These are phyloP conservation scores for Cercospora sesami DNA, from an alignment of 2,329 filamentous ascomycete genomes.

Conservation along the genomic window DNA sequence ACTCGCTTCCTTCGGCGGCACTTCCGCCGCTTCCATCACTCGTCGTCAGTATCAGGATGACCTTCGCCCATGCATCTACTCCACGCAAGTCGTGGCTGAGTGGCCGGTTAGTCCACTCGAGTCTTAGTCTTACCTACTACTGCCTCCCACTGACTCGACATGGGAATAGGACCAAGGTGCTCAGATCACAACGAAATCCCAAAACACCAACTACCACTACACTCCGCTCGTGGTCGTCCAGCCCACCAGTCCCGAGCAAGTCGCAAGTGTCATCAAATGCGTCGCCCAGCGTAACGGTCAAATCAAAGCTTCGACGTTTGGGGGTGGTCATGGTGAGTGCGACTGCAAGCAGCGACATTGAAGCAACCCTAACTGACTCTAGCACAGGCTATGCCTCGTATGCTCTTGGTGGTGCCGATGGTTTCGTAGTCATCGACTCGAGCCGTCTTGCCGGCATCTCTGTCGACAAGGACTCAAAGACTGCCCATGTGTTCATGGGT, in stretches of 20 bases:
- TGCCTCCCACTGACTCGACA: not conserved
- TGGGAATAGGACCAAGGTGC: constrained; percentile 1
- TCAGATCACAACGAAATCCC: constrained; percentile 14
- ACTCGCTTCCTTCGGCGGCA: not conserved
- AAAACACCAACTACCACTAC: constrained; percentile 27
- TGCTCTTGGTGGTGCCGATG: constrained; percentile 24
- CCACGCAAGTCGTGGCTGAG: not conserved
- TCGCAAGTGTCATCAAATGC: constrained; percentile 17
- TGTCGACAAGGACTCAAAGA: constrained; percentile 13
- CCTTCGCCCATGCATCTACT: not conserved
- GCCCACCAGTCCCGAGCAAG: constrained; percentile 19
- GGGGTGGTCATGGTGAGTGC: constrained; percentile 24
- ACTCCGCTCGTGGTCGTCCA: constrained; percentile 16
- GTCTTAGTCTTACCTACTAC: not conserved
- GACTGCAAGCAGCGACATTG: not conserved
- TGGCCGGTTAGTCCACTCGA: not conserved
- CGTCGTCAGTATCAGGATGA: not conserved
- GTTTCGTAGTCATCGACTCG: constrained; percentile 23
- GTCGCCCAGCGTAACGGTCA: constrained; percentile 5
- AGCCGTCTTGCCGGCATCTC: constrained; percentile 9
- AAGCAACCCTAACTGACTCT: not conserved
- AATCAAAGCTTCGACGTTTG: constrained; percentile 21
- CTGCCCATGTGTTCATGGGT: constrained; percentile 15
- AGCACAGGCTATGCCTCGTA: constrained; percentile 23
- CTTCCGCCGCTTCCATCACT: not conserved